Conservation (phyloP, 768 basidiomycete genomes). For the Rhizopogon sp. region DNA sequence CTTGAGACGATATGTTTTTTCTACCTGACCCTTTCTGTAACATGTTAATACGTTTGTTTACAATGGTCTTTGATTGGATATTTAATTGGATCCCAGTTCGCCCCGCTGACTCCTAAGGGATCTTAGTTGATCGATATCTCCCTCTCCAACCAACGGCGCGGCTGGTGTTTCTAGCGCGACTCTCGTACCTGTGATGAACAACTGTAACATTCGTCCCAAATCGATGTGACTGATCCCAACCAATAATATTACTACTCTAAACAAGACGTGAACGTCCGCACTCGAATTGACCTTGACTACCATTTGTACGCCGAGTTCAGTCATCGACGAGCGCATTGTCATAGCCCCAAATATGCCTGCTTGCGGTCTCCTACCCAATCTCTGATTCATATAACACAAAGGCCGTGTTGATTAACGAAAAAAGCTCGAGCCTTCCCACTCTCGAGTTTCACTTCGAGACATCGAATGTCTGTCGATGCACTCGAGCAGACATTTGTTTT, state of each 20-base stretch:
- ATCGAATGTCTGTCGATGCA: conserved; percentile 61
- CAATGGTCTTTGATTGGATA: neutral
- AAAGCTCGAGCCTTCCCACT: conserved; percentile 45
- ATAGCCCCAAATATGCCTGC: conserved; percentile 95
- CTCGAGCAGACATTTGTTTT: too few relatives aligned
- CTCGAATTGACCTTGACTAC: conserved; percentile 75
- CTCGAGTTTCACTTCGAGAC: conserved; percentile 52
- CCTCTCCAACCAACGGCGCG: conserved; percentile 15
- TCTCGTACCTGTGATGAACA: conserved; percentile 23
- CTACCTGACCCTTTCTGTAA: conserved; percentile 29
- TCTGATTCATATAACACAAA: conserved; percentile 72
- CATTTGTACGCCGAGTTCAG: too few relatives aligned
- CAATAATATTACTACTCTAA: conserved; percentile 72
- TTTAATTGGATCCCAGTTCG: neutral
- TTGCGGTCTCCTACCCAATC: conserved; percentile 78
- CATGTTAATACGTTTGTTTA: neutral
- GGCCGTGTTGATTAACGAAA: conserved; percentile 37
- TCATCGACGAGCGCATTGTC: conserved; percentile 51
- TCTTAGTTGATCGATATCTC: neutral
- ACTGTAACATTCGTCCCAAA: conserved; percentile 2
- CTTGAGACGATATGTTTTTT: conserved; percentile 27
- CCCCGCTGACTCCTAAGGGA: neutral
- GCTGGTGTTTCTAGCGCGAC: conserved; percentile 12
- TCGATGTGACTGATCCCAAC: conserved; percentile 46
- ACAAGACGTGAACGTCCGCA: conserved; percentile 72